Evolutionary conservation across 1,139 yeast genomes (phyloP).

Genomic region (Suhomyces guaymorum): DNA sequence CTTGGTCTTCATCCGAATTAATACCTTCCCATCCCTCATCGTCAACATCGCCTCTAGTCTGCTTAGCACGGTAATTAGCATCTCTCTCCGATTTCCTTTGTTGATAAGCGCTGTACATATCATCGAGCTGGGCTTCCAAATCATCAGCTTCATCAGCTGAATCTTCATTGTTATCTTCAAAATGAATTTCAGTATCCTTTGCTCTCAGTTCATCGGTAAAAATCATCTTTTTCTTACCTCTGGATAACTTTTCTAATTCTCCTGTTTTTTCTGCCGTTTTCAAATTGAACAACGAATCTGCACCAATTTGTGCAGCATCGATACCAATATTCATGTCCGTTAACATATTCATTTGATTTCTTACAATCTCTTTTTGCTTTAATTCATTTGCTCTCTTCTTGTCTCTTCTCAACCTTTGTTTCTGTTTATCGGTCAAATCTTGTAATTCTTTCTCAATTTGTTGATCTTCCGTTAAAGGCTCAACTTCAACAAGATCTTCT

Average conservation of each 20-base stretch:
- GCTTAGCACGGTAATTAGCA: conserved; percentile 77
- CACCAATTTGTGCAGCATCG: conserved; percentile 84
- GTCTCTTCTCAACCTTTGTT: conserved; percentile 70
- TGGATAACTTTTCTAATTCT: conserved; percentile 65
- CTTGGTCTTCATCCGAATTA: conserved; percentile 41
- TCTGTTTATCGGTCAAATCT: conserved; percentile 70
- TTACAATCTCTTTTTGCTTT: conserved; percentile 82
- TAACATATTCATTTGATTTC: conserved; percentile 96
- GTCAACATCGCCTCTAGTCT: conserved; percentile 76
- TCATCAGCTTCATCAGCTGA: conserved; percentile 66
- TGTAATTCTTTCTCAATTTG: conserved; percentile 82
- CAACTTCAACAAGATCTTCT: conserved; percentile 56
- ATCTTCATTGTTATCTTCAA: conserved; percentile 45
- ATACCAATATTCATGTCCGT: conserved; percentile 92
- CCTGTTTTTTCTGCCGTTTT: conserved; percentile 86
- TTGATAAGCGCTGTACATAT: conserved; percentile 76
- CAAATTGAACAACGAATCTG: conserved; percentile 79
- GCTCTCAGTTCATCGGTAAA: conserved; percentile 57
- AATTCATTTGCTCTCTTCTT: conserved; percentile 78
- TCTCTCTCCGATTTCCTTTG: conserved; percentile 75
- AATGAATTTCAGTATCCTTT: conserved; percentile 55
- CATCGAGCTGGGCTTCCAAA: conserved; percentile 77
- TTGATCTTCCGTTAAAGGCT: conserved; percentile 82
- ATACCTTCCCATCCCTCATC: conserved; percentile 92
- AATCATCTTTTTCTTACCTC: conserved; percentile 81